These are phyloP conservation scores for Rhodosporidiobolus sp. DNA, from an alignment of 768 basidiomycete species.

Conservation along the genomic window DNA sequence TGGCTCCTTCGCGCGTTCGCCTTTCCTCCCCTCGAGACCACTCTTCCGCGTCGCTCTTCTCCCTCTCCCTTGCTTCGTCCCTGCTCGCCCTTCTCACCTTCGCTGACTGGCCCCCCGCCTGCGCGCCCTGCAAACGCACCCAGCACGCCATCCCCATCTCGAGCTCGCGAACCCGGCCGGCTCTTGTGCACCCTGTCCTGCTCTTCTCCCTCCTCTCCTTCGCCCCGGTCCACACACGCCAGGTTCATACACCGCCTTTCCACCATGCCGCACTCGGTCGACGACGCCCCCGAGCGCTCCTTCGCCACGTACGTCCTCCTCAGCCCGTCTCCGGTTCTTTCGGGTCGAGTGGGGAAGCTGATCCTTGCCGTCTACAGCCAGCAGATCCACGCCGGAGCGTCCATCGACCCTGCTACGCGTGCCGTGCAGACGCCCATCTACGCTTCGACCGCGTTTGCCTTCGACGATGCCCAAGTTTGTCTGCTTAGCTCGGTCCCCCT, in stretches of 20 bases:
- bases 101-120: too few relatives aligned
- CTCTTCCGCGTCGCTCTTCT: too few relatives aligned
- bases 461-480: constrained; percentile 4
- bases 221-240: too few relatives aligned
- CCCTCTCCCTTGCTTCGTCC: too few relatives aligned
- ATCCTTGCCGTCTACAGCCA: not conserved
- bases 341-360: not conserved
- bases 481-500: not conserved
- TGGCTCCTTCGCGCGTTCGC: too few relatives aligned
- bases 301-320: not conserved
- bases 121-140: too few relatives aligned
- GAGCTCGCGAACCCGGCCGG: not conserved
- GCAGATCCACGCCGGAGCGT: constrained; percentile 1
- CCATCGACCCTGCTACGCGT: not conserved
- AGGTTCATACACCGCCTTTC: too few relatives aligned
- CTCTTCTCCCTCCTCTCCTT: not conserved
- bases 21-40: too few relatives aligned
- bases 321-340: not conserved
- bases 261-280: not conserved
- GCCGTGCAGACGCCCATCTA: not conserved
- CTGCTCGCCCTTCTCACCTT: too few relatives aligned
- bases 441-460: constrained; percentile 5
- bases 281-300: not conserved
- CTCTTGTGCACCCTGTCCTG: not conserved
- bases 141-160: too few relatives aligned